Percentiles rank a stretch among this genome's conserved stretches.
These are phyloP conservation scores for Scutellaria galericulata DNA, from an alignment of 257 asterid species.

Conservation along the genomic window DNA sequence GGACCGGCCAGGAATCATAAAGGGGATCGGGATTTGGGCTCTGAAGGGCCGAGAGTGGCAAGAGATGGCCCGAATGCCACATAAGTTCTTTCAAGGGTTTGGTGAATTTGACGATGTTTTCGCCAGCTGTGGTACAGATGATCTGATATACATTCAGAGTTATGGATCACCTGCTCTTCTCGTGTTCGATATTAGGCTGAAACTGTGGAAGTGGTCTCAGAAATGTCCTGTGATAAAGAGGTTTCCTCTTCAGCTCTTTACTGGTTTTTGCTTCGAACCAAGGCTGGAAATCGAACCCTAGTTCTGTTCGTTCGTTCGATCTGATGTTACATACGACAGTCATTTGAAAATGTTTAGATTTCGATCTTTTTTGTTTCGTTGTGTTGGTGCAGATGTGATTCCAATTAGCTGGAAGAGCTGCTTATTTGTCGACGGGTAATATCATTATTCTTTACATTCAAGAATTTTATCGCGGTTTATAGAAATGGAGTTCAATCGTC, in stretches of 20 bases:
- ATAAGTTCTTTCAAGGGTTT: constrained; percentile 82
- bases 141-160: constrained; percentile 85
- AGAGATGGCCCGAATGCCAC: constrained; percentile 87
- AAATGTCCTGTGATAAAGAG: constrained; percentile 85
- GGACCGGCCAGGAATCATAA: constrained; percentile 82
- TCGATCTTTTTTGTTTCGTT: constrained; percentile 14
- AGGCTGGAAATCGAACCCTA: constrained; percentile 78
- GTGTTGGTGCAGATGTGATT: constrained; percentile 26
- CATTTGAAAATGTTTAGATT: constrained; percentile 14
- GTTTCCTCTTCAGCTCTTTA: constrained; percentile 94
- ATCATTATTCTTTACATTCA: constrained; percentile 44
- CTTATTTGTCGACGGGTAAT: constrained; percentile 32
- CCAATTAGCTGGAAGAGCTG: constrained; percentile 39
- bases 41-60: constrained; percentile 78
- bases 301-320: neutral
- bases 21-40: constrained; percentile 90
- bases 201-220: constrained; percentile 91
- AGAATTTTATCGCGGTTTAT: constrained; percentile 29
- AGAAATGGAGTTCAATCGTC: neutral
- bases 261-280: constrained; percentile 94
- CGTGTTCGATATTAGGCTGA: constrained; percentile 61
- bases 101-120: constrained; percentile 97
- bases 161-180: constrained; percentile 89
- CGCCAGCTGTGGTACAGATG: constrained; percentile 89
- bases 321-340: neutral